Evolutionary conservation across 139 green algal genomes (phyloP), one percentile per base, ranked within the genome.

Genomic region (Gonium pectorale): DNA sequence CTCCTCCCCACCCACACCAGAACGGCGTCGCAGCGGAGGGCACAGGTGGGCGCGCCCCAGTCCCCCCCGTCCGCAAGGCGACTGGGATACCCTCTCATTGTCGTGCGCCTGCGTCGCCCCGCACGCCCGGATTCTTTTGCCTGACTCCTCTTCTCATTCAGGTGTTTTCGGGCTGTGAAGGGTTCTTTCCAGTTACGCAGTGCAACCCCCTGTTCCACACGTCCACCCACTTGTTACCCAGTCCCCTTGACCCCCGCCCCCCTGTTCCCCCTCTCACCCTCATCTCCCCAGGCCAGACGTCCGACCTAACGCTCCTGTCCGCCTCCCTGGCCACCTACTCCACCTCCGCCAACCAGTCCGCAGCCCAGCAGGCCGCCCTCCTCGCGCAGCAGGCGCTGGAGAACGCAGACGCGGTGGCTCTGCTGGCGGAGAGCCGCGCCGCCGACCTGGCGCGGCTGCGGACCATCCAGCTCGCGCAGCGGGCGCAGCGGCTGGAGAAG

Each of bases 271-370:
- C 56, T 31, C 56, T 13, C 19, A 0, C 26, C 38, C 21, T 24
- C 5, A 40, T 29, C 17, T 4, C n/a, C 46, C 0, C 60, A 83
- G 77, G 62, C 31, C 62, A 64, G 44, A 15, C 6, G 7, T 83
- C 77, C 3, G 44, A 83, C 62, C n/a, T 83, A 19, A 67, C 54
- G 2, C 7, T 83, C 21, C 8, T 35, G 3, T 46, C 31, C 41
- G 31, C 64, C 62, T 83, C 77, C 24, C 24, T 83, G 15, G 77
- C 77, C 17, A 26, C 62, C 29, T 54, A 62, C 43, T 13, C 77
- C 5, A 35, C 24, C 7, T 67, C 72, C 41, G 52, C 26, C 72
- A 60, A 54, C 37, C 77, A 73, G 60, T 38, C 33, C 15, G 40
- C 21, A 19, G 59, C n/a, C 3, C 31, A 66, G 60, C 60, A 66